phyloP scores from a whole-genome alignment of 106 monocot species.

The Dendrobium huoshanense region DNA sequence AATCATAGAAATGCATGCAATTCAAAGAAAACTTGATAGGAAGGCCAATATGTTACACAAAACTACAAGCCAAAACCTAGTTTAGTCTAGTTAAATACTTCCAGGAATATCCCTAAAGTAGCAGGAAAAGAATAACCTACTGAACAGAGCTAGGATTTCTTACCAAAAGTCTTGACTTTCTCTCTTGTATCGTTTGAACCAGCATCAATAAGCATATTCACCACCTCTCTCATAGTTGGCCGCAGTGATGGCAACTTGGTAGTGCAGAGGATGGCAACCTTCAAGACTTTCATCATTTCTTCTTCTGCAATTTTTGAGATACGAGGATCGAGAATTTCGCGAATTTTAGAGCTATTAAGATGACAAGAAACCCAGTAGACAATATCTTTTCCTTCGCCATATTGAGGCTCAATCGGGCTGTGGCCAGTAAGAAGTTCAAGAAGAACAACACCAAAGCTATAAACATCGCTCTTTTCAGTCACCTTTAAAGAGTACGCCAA shows the following conservation, averaged over 20 bases:
- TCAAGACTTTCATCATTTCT: constrained; percentile 57
- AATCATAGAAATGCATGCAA: no score
- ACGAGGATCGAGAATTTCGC: constrained; percentile 41
- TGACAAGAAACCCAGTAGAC: constrained; percentile 67
- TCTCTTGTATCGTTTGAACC: constrained; percentile 13
- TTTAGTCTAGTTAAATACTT: no score
- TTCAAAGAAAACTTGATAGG: no score
- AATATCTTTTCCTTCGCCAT: constrained; percentile 76
- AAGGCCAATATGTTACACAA: no score
- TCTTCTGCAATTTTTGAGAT: constrained; percentile 20
- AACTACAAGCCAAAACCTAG: no score
- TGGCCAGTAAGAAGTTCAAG: constrained; percentile 74
- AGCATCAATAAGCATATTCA: constrained; percentile 69
- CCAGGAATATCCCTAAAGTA: no score
- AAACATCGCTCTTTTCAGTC: constrained; percentile 78
- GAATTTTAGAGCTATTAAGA: constrained; percentile 14
- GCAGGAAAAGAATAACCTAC: no score
- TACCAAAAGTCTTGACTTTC: constrained; percentile 10
- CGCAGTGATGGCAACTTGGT: constrained; percentile 47
- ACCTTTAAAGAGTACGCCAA: constrained; percentile 67
- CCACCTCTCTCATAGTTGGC: constrained; percentile 82
- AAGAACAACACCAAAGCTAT: constrained; percentile 80
- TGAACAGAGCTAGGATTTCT: constrained; percentile 14
- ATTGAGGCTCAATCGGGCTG: constrained; percentile 33
- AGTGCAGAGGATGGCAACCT: constrained; percentile 71